Evolutionary conservation across 177 flowering plant species (phyloP), one percentile per base, ranked within the genome.

Genomic region (Vitis hybrid): DNA sequence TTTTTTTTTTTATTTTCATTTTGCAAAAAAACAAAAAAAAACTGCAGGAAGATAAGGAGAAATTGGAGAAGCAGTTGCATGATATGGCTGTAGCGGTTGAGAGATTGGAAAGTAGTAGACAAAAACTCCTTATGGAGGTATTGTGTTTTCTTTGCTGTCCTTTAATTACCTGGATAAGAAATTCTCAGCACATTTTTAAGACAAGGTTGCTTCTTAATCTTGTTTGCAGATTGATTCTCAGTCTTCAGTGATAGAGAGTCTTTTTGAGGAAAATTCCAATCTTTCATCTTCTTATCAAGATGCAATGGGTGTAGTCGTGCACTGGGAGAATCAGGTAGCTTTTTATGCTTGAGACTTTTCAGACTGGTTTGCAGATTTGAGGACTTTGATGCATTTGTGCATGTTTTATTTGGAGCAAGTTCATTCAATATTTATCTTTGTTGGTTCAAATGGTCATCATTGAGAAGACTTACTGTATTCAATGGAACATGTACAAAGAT

Each of bases 281-380:
- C 86, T 95, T 24, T 77, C 92, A 60, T 78, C 88, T 53, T 88
- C 94, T 18, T 88, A 89, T 75, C 86, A 92, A 75, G 97, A 91
- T 64, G 84, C 93, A n/a, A 75, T 78, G 71, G 73, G 79, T 22
- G 80, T 77, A 13, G 90, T 81, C 20, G 79, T 67, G 17, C 91
- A 82, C 58, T 95, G 99, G 99, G 94, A 93, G 83, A 91, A 83
- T 82, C 95, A 93, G 98, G 99, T 93, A 82, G 53, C 38, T 59
- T 4, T 54, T 24, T 11, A 24, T 68, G 1, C 13, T 22, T 57
- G 47, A 56, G 2, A 13, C 20, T 59, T 66, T 15, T 14, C 17
- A 56, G 51, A 67, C 31, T 62, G 61, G 33, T 1, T 50, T 50
- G 55, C n/a, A 64, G 31, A 49, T 51, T 13, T 28, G 3, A 56